Base-by-base conservation (phyloP, 2,329 filamentous ascomycete species). In the Penicillium sumatraense region DNA sequence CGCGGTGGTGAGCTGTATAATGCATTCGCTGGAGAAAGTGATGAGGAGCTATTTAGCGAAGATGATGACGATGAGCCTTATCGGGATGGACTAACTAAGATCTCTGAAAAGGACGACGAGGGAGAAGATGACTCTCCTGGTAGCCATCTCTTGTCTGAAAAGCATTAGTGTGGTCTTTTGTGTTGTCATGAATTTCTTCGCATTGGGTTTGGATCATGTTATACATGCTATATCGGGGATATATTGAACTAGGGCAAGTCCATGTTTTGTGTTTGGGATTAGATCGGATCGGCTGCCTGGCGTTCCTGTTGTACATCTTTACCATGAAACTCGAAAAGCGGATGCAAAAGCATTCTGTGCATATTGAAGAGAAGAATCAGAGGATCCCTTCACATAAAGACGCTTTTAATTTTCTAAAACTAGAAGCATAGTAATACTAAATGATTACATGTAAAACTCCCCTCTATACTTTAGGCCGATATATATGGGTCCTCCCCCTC, bases 21-120 rank as follows among this genome's bases (percentile, higher is more conserved):
- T 79, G 95, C 95, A 4, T 99, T 99, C 81, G 95, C 95, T 0
- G 93, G 91, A 14, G 93, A 92, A 49, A 93, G 93, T 54, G 93
- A 95, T 54, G 89, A 91, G 52, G 87, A 89, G 56, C 67, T 85
- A 36, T 77, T 85, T 57, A 81, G 77, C 60, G 76, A 74, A 35
- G 72, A 73, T 44, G 72, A 73, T 41, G 78, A 77, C 26, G 71
- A 71, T 35, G 72, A 65, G n/a, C 66, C 70, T 3, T 75, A 75
- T 51, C 67, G 58, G 45, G 72, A 75, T 54, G 66, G 64, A 26
- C 36, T 60, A 31, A 59, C 53, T 24, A 67, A 68, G 50, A 54
- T 46, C 21, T 53, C 49, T 6, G 63, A 65, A 38, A 63, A 62
- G 23, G 63, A 66, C 46, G 61, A 56, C n/a, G 53, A 58, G 24